Evolutionary conservation across 768 basidiomycete species (phyloP), one percentile per base, ranked within the genome.

Genomic region (Agaricus bisporus): DNA sequence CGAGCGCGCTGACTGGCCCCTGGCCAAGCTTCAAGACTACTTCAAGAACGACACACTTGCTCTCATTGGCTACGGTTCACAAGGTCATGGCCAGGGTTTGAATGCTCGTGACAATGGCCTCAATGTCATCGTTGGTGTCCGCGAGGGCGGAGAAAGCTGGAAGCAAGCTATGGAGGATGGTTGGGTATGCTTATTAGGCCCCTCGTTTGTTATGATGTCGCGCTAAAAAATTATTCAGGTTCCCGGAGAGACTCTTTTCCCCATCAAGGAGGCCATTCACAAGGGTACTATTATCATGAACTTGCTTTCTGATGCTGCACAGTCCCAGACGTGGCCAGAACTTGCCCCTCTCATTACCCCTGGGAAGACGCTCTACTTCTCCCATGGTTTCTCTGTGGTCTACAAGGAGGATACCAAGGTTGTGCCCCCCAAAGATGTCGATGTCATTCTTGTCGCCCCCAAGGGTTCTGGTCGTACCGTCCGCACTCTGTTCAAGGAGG

Each of bases 281-380:
- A 82, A 79, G 59, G 97, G 97, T 41, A 97, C 95, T 18, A 95
- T 98, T 80, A 90, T 99, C 83, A 99, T 99, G 97, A 98, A 99
- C 82, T 79, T 99, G 50, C 85, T 99, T 61, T 98, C 95, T 42
- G 97, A 99, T 64, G 97, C 97, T 46, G 97, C 95, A n/a, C 97
- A 99, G 76, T 94, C 91, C 12, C 82, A 88, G 70, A 98, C 95
- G 28, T 99, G 97, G 97, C 77, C 87, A 37, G 74, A 79, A 49
- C 61, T 99, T 63, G 86, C 83, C 41, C 95, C 97, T 51, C 84
- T 98, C 65, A 95, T 98, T 78, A 98, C 94, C 71, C 92, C 95
- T 82, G 97, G 91, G 76, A 98, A 99, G 82, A 99, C 97, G n/a
- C 88, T 99, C 59, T 99, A 99, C 86, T 99, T 99, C 80, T 93